Percentiles rank a stretch among this genome's conserved stretches.
Conservation (phyloP, 306 rosid species). For the Rosa lucieae region DNA sequence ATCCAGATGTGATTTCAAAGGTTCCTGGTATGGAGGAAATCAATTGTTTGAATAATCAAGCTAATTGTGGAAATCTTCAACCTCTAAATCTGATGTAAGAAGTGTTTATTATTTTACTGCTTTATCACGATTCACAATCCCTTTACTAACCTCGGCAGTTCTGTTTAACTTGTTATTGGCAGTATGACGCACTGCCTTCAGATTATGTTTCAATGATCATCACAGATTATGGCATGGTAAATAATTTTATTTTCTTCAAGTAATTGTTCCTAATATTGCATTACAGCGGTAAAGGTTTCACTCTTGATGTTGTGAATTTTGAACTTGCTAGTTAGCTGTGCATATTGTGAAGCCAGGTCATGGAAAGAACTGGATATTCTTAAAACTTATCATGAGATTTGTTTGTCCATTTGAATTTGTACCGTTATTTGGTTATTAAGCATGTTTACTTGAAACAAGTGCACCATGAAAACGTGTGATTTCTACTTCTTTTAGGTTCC, state of each 20-base stretch:
- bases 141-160: not conserved
- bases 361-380: not conserved
- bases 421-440: not conserved
- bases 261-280: not conserved
- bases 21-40: slow-evolving; percentile 67
- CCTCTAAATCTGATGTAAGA: slow-evolving; percentile 76
- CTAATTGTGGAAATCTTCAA: slow-evolving; percentile 54
- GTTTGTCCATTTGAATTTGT: not conserved
- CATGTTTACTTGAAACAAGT: not conserved
- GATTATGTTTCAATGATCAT: slow-evolving; percentile 81
- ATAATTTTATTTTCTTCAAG: not conserved
- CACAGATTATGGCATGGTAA: slow-evolving; percentile 94
- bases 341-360: not conserved
- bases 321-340: not conserved
- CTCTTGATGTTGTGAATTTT: not conserved
- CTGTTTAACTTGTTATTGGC: slow-evolving; percentile 16
- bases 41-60: slow-evolving; percentile 43
- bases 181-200: slow-evolving; percentile 83
- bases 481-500: slow-evolving; percentile 57
- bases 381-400: not conserved
- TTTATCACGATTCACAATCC: not conserved
- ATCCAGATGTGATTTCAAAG: slow-evolving; percentile 61
- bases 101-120: not conserved
- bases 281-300: not conserved
- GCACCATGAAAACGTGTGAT: not conserved